A percentile compares a stretch with the other conserved stretches of the same genome.
These are phyloP conservation scores for Cyclotella baltica DNA, from an alignment of 108 stramenopile genomes.

Conservation along the genomic window DNA sequence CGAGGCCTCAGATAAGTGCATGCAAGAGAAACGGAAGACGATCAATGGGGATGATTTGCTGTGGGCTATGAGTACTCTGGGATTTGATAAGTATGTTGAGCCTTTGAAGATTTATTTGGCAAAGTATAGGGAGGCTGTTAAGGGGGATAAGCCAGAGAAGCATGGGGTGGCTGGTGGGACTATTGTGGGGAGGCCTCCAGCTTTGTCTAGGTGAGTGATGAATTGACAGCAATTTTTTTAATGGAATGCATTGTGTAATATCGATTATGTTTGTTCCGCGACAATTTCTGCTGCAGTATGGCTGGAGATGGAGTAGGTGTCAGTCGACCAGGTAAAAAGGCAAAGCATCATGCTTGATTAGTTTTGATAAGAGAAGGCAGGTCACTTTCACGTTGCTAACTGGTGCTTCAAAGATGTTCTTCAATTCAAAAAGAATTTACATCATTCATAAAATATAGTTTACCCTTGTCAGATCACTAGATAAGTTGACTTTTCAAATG, in stretches of 20 bases:
- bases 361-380: no score
- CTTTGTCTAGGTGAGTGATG: constrained; percentile 21
- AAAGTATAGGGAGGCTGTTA: constrained; percentile 95
- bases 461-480: no score
- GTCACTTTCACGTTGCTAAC: no score
- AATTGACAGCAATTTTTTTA: background rate
- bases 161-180: background rate
- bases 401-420: no score
- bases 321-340: constrained; percentile 7
- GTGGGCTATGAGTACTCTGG: constrained; percentile 99
- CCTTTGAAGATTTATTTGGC: constrained; percentile 97
- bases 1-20: constrained; percentile 98
- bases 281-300: background rate
- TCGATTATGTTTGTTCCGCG: background rate
- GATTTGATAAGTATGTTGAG: constrained; percentile 99
- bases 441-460: no score
- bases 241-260: background rate
- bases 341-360: constrained; percentile 12
- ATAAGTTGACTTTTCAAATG: no score
- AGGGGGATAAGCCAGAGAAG: constrained; percentile 87
- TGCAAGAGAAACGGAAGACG: constrained; percentile 99
- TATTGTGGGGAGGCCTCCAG: constrained; percentile 41
- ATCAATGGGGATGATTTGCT: constrained; percentile 99
- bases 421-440: no score
- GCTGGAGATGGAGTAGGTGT: constrained; percentile 13